Percentiles rank a stretch among this genome's conserved stretches.
Evolutionary conservation across 1,139 yeast species (phyloP).

Genomic region (Diutina siamensis): DNA sequence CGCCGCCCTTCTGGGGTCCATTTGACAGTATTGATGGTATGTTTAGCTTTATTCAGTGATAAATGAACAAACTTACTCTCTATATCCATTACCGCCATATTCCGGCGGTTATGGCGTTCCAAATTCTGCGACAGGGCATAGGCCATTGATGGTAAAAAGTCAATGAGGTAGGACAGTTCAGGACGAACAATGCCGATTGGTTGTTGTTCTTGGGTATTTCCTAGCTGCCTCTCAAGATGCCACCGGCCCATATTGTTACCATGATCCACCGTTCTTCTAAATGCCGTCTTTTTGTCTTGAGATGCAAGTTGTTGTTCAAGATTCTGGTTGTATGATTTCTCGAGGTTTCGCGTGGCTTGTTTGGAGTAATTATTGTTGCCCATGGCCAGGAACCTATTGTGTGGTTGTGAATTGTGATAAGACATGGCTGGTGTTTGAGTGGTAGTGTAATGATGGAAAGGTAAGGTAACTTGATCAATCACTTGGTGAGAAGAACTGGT

Average conservation of each 20-base stretch:
- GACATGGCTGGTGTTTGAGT: not conserved
- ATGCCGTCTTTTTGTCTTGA: conserved; percentile 2
- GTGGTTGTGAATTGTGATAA: not conserved
- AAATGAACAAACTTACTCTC: conserved; percentile 83
- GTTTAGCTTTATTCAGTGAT: conserved; percentile 83
- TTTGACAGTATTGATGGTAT: conserved; percentile 78
- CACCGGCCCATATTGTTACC: conserved; percentile 75
- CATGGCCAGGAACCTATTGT: conserved; percentile 4
- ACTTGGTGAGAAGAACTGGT: too few relatives aligned
- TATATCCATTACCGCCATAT: conserved; percentile 42
- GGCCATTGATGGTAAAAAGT: conserved; percentile 61
- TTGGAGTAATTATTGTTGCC: conserved; percentile 4
- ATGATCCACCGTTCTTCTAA: conserved; percentile 22
- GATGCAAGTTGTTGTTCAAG: conserved; percentile 2
- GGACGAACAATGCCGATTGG: conserved; percentile 58
- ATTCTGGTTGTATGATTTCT: not conserved
- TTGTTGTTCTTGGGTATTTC: conserved; percentile 30
- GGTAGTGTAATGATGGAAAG: not conserved
- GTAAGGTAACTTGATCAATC: too few relatives aligned
- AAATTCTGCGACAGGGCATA: conserved; percentile 24
- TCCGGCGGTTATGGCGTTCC: conserved; percentile 14
- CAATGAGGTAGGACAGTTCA: conserved; percentile 62
- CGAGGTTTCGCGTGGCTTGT: conserved; percentile 2
- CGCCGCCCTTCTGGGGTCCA: conserved; percentile 98
- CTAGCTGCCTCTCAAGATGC: conserved; percentile 49